These are phyloP conservation scores for Leptographium wingfieldii DNA, from an alignment of 2,329 filamentous ascomycete genomes.

Conservation along the genomic window DNA sequence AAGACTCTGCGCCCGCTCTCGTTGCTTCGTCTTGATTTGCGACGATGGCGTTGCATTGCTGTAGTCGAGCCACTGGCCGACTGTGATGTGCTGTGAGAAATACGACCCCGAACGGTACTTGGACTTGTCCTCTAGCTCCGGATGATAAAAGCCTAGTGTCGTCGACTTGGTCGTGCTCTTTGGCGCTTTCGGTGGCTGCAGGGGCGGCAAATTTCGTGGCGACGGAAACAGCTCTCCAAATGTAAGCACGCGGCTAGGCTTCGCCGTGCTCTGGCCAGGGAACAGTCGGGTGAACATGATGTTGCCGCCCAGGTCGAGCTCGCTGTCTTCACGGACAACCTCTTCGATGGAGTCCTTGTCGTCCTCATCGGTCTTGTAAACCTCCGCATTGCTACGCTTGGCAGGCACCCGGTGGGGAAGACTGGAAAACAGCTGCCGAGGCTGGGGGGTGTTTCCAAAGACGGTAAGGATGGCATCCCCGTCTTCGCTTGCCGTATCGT, in stretches of 20 bases:
- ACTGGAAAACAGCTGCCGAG: slow-evolving; percentile 77
- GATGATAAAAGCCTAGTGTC: slow-evolving; percentile 24
- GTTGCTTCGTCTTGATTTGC: slow-evolving; percentile 48
- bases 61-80: slow-evolving; percentile 60
- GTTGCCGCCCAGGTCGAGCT: slow-evolving; percentile 17
- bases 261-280: slow-evolving; percentile 32
- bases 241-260: slow-evolving; percentile 42
- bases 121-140: slow-evolving; percentile 34
- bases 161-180: slow-evolving; percentile 55
- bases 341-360: slow-evolving; percentile 41
- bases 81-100: slow-evolving; percentile 50
- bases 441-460: slow-evolving; percentile 59
- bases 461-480: slow-evolving; percentile 55
- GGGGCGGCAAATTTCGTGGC: slow-evolving; percentile 47
- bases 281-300: slow-evolving; percentile 56
- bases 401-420: slow-evolving; percentile 42
- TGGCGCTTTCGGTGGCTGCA: slow-evolving; percentile 60
- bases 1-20: slow-evolving; percentile 58
- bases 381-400: slow-evolving; percentile 8
- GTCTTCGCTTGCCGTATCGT: background rate
- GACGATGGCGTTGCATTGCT: slow-evolving; percentile 47
- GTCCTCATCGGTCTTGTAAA: slow-evolving; percentile 8
- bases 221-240: slow-evolving; percentile 65
- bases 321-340: slow-evolving; percentile 19
- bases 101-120: slow-evolving; percentile 46